Base-by-base conservation (phyloP, 352 stramenopile genomes). In the Phytophthora foliorum region DNA sequence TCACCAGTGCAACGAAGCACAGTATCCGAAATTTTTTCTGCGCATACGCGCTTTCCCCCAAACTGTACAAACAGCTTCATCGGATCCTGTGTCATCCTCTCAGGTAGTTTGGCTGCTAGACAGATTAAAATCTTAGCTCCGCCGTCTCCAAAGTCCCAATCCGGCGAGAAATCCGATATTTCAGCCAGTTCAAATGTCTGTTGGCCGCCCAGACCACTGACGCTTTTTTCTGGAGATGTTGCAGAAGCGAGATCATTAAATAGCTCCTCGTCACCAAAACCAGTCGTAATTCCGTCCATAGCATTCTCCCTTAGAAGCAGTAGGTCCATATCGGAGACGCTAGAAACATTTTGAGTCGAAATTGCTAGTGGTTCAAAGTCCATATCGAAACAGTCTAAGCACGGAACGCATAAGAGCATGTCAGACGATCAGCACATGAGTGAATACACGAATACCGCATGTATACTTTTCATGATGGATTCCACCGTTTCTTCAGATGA, bases 101-200 rank as follows among this genome's bases (percentile, higher is more conserved):
- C 39, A 14, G 76, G 64, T 21, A 93, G 63, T 14, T 77, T 80
- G 22, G 81, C 59, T 31, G 79, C 83, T 6, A 94, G 57, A 34
- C 89, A 96, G 16, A 96, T 85, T n/a, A 96, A 58, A 19, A 96
- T 75, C 63, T 96, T 96, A 19, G 89, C 86, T 19, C 89, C 89
- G 19, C 89, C 89, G 14, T 84, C 58, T 49, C 70, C 57, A 57
- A 92, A 93, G 60, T 95, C 89, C 89, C 89, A 96, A 31, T 93
- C 87, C 4, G 89, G 89, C 4, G 89, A 94, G 57, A 92, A 96
- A 56, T 96, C 89, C 2, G 82, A 90, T 29, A 96, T 94, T 44
- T 80, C 67, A 14, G 87, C 59, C 31, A 73, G 52, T n/a, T 73
- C 64, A 50, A 81, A 80, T 6, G 60, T 72, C 25, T 71, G 67